Evolutionary conservation across 2,329 filamentous ascomycete species (phyloP).

Genomic region (Fusarium sororula): DNA sequence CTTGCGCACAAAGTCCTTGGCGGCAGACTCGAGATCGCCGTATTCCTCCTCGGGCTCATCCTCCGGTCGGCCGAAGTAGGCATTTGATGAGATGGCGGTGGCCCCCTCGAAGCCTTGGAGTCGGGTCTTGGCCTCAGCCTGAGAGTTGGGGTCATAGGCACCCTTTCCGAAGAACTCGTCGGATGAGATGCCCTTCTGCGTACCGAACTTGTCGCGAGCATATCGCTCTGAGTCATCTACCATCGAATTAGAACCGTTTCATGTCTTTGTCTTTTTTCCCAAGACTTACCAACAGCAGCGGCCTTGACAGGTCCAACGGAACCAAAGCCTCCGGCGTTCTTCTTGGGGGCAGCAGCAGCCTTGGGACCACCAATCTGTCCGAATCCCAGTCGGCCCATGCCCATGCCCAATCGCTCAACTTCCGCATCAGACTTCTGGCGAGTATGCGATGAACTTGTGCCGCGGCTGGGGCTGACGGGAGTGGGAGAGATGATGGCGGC

Average conservation of each 20-base stretch:
- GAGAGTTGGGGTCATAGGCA: conserved; percentile 79
- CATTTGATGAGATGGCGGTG: conserved; percentile 91
- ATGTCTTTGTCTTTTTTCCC: neutral
- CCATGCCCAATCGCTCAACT: conserved; percentile 90
- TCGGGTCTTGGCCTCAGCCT: conserved; percentile 86
- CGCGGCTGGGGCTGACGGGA: conserved; percentile 73
- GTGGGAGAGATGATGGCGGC: conserved; percentile 76
- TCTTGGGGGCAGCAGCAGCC: conserved; percentile 66
- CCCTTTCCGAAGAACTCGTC: conserved; percentile 98
- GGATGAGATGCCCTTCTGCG: conserved; percentile 94
- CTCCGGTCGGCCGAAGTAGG: conserved; percentile 95
- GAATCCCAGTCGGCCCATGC: conserved; percentile 84
- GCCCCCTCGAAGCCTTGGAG: conserved; percentile 95
- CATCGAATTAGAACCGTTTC: conserved; percentile 7
- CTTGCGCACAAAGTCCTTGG: conserved; percentile 94
- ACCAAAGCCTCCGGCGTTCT: conserved; percentile 87
- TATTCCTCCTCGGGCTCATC: conserved; percentile 83
- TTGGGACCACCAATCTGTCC: conserved; percentile 79
- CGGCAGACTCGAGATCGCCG: conserved; percentile 89
- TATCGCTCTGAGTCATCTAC: conserved; percentile 81
- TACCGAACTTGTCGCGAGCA: conserved; percentile 87
- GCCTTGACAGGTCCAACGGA: conserved; percentile 81
- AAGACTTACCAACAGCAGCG: conserved; percentile 68
- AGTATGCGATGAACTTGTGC: conserved; percentile 64
- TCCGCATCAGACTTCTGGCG: conserved; percentile 77